phyloP scores from a whole-genome alignment of 306 rosid genomes.

The Vigna hirtella region DNA sequence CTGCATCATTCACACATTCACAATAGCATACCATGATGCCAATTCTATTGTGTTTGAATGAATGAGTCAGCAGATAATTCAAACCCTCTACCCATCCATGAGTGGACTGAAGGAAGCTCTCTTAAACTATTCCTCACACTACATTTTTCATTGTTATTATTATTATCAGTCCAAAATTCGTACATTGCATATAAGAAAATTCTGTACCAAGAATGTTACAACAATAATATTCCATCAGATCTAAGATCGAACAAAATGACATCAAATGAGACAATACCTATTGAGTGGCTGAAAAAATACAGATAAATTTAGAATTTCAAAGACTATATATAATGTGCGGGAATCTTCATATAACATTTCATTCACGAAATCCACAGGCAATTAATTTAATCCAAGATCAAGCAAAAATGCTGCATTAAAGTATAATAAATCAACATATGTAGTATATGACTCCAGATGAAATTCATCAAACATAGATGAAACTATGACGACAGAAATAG shows the following conservation, averaged over 20 bases:
- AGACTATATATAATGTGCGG: not conserved
- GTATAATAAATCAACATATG: not conserved
- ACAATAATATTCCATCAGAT: not conserved
- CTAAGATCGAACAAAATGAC: conserved; percentile 1
- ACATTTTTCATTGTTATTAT: not conserved
- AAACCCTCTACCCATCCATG: conserved; percentile 71
- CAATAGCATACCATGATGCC: conserved; percentile 49
- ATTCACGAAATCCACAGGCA: not conserved
- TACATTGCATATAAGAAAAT: not conserved
- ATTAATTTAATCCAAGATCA: not conserved
- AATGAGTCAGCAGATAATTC: conserved; percentile 97
- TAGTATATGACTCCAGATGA: not conserved
- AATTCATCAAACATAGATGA: not conserved
- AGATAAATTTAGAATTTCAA: not conserved
- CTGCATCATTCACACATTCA: conserved; percentile 95
- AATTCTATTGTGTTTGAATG: conserved; percentile 85
- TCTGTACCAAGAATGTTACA: not conserved
- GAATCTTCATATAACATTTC: not conserved
- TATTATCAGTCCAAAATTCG: too few species aligned
- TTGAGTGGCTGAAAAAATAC: not conserved
- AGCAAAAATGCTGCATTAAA: not conserved
- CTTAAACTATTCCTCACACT: conserved; percentile 53
- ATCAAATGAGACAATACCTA: not conserved
- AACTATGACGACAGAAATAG: not conserved
- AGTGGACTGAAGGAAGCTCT: conserved; percentile 98